Evolutionary conservation across 345 rosid species (phyloP).

Genomic region (Camelina sativa): DNA sequence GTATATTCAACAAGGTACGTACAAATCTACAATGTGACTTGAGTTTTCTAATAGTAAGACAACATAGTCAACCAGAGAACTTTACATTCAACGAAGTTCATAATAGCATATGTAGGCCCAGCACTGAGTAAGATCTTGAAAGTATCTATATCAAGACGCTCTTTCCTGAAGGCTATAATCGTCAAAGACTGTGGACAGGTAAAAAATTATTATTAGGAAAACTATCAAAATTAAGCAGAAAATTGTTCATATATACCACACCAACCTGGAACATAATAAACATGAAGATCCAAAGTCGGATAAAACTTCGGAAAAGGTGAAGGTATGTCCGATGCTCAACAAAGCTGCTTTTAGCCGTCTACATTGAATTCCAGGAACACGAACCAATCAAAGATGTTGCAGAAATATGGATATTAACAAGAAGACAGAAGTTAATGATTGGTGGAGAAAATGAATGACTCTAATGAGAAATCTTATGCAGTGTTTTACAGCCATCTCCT

Average conservation of each 20-base stretch:
- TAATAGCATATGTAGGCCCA: conserved; percentile 86
- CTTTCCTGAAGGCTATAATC: conserved; percentile 80
- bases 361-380: conserved; percentile 27
- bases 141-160: conserved; percentile 60
- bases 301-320: conserved; percentile 93
- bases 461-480: conserved; percentile 17
- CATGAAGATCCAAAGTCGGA: conserved; percentile 96
- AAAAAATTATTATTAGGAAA: conserved; percentile 20
- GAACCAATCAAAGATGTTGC: conserved; percentile 25
- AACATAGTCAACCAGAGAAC: conserved; percentile 26
- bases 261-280: conserved; percentile 91
- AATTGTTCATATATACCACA: conserved; percentile 32
- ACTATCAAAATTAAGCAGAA: conserved; percentile 18
- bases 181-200: conserved; percentile 67
- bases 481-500: conserved; percentile 14
- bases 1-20: conserved; percentile 23
- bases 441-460: conserved; percentile 19
- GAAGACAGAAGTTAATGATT: conserved; percentile 19
- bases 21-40: conserved; percentile 31
- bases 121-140: conserved; percentile 79
- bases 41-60: conserved; percentile 13
- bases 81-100: conserved; percentile 90
- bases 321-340: conserved; percentile 98
- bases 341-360: conserved; percentile 96
- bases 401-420: conserved; percentile 29